Base-by-base conservation (phyloP, 140 eudicot genomes). In the Anethum foeniculum region DNA sequence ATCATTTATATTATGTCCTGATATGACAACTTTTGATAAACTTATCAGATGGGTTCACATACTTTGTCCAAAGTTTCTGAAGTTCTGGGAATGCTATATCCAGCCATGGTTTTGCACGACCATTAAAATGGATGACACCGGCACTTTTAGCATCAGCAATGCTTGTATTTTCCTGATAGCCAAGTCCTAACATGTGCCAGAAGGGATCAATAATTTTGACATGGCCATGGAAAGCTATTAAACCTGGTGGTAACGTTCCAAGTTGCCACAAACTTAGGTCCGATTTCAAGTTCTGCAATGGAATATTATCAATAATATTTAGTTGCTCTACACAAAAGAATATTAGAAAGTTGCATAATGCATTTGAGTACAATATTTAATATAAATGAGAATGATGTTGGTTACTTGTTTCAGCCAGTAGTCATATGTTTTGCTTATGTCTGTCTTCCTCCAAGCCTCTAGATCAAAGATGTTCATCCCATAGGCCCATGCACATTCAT, bases 401-500 rank as follows among this genome's bases (percentile, higher is more conserved):
- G 27, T 79, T 77, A 89, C 98, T 91, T 92, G 72, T 83, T 92
- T 83, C 77, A 94, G 86, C 98, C 98, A 94, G 83, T 86, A 80
- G 82, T 92, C 91, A 87, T 94, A 94, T 80, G 91, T 89, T 13
- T 90, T 86, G 82, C 88, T 94, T 82, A 94, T 90, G 82, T 89
- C 90, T 34, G 97, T 90, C 58, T 79, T 92, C 80, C 97, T 90
- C 98, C 97, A 94, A 49, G 96, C 94, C 79, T 94, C 83, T 27
- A 92, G 90, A 85, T 94, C 98, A 73, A 92, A 92, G 51, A 92
- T 78, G 87, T 94, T 94, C 98, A 94, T 94, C 65, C 98, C 98
- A 77, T 94, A 94, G 39, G 98, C 98, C 98, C 98, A 94, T 60
- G 97, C 98, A 85, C 97, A 90, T 85, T 94, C 97, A 58, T 92